phyloP scores from a whole-genome alignment of 257 asterid species.

The Anisodus acutangulus region DNA sequence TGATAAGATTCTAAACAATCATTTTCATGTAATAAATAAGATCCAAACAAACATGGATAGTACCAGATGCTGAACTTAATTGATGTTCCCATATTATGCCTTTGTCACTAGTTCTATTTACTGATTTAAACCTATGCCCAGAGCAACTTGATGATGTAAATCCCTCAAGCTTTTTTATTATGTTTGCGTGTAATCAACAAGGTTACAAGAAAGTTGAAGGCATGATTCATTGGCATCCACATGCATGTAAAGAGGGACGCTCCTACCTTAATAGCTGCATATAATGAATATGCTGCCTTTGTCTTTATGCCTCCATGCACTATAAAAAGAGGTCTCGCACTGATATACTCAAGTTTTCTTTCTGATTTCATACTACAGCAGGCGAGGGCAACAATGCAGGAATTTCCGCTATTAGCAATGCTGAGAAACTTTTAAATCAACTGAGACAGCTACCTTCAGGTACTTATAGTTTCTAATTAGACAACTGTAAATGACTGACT shows the following conservation, averaged over 20 bases:
- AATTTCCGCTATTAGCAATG: slow-evolving; percentile 42
- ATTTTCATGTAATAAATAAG: background rate
- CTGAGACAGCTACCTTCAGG: slow-evolving; percentile 64
- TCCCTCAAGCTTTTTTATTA: background rate
- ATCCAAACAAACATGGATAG: background rate
- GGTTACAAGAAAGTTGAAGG: background rate
- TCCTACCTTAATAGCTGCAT: background rate
- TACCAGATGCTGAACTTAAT: background rate
- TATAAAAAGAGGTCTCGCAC: background rate
- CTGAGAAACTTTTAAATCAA: slow-evolving; percentile 50
- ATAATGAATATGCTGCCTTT: background rate
- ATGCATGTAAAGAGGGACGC: background rate
- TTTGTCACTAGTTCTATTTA: background rate
- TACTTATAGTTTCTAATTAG: slow-evolving; percentile 36
- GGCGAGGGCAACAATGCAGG: slow-evolving; percentile 38
- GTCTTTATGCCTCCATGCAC: background rate
- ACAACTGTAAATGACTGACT: background rate
- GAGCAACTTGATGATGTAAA: background rate
- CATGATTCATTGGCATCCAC: background rate
- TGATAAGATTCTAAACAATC: background rate
- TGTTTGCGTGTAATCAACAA: background rate
- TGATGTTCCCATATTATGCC: background rate
- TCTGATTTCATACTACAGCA: slow-evolving; percentile 42
- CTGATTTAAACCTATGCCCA: background rate
- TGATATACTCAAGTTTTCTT: slow-evolving; percentile 22